Evolutionary conservation across 768 basidiomycete species (phyloP).

Genomic region (Naganishia vaughanmartiniae): DNA sequence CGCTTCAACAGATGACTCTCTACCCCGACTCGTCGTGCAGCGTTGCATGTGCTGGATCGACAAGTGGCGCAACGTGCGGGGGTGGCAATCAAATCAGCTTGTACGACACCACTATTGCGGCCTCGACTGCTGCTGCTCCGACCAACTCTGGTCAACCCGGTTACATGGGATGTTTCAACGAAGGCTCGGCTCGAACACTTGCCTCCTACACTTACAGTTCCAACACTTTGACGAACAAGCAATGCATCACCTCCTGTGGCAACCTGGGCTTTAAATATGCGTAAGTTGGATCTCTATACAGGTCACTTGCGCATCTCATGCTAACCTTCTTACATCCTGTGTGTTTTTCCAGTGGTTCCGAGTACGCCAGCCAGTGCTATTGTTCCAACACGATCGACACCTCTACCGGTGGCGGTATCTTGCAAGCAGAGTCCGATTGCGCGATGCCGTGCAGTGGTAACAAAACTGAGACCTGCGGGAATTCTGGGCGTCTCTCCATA

Average conservation of each 20-base stretch:
- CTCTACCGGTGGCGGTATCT: constrained; percentile 30
- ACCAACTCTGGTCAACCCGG: neutral
- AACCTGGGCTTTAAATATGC: constrained; percentile 23
- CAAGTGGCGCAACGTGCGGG: constrained; percentile 34
- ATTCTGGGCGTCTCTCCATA: constrained; percentile 29
- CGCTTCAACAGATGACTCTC: constrained; percentile 13
- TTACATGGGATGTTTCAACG: constrained; percentile 24
- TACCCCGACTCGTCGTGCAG: constrained; percentile 36
- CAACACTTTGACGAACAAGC: constrained; percentile 18
- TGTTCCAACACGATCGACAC: constrained; percentile 28
- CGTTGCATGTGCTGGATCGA: constrained; percentile 34
- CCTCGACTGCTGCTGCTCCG: neutral
- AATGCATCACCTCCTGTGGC: constrained; percentile 12
- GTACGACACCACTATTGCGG: constrained; percentile 14
- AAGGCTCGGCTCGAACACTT: neutral
- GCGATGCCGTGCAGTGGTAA: constrained; percentile 38
- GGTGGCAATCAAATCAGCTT: constrained; percentile 31
- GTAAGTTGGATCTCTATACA: neutral
- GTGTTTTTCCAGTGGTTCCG: constrained; percentile 18
- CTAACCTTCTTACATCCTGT: too few species aligned
- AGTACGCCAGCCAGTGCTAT: constrained; percentile 33
- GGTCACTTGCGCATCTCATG: neutral
- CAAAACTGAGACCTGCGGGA: constrained; percentile 36
- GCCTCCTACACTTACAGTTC: constrained; percentile 12
- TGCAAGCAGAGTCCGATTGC: constrained; percentile 34